phyloP scores from a whole-genome alignment of 805 yeast genomes.

The Priceomyces castillae region DNA sequence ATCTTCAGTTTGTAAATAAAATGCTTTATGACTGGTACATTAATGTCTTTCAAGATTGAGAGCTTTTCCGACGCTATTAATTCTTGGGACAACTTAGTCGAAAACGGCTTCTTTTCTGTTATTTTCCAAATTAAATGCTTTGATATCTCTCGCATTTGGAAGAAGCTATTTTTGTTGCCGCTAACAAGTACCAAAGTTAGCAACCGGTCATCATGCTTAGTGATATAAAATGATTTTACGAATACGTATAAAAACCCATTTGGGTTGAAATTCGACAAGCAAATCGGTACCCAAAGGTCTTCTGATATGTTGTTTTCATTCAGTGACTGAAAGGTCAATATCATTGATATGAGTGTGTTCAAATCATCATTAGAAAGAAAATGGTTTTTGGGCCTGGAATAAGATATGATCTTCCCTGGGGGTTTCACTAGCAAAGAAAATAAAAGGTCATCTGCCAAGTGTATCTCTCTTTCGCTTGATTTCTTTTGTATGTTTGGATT shows the following conservation, averaged over 20 bases:
- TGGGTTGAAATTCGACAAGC: slow-evolving; percentile 86
- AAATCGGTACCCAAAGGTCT: slow-evolving; percentile 91
- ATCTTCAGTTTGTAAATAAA: slow-evolving; percentile 74
- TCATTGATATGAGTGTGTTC: slow-evolving; percentile 67
- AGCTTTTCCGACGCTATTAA: slow-evolving; percentile 15
- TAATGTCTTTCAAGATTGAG: slow-evolving; percentile 21
- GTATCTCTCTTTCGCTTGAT: slow-evolving; percentile 10
- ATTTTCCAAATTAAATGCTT: slow-evolving; percentile 44
- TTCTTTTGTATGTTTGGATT: slow-evolving; percentile 1
- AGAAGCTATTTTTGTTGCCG: slow-evolving; percentile 77
- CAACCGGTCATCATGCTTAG: slow-evolving; percentile 20
- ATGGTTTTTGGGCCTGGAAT: slow-evolving; percentile 75
- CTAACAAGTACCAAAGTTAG: slow-evolving; percentile 50
- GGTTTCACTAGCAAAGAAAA: slow-evolving; percentile 74
- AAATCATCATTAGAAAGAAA: slow-evolving; percentile 79
- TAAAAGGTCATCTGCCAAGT: slow-evolving; percentile 47
- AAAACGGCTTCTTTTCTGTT: slow-evolving; percentile 19
- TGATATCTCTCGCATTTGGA: slow-evolving; percentile 64
- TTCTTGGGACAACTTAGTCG: slow-evolving; percentile 22
- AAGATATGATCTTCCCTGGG: slow-evolving; percentile 62
- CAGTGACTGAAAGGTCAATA: slow-evolving; percentile 47
- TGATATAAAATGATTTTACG: slow-evolving; percentile 44
- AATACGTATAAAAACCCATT: slow-evolving; percentile 85
- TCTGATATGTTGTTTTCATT: slow-evolving; percentile 37
- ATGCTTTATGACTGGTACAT: slow-evolving; percentile 55